phyloP scores from a whole-genome alignment of 148 eudicot species.

The Pouteria glomerata region DNA sequence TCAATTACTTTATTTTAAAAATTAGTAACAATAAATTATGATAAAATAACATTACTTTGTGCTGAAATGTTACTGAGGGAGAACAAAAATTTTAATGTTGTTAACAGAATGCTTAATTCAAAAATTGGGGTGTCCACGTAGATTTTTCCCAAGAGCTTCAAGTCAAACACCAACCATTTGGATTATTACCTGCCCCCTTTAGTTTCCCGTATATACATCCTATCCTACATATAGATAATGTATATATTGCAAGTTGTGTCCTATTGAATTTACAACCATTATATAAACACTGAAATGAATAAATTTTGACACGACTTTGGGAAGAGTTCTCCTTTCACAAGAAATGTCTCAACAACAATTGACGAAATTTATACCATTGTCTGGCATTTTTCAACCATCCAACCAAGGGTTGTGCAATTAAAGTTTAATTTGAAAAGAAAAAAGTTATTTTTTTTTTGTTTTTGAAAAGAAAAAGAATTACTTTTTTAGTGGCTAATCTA shows the following conservation, averaged over 20 bases:
- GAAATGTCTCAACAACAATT: not conserved
- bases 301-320: not conserved
- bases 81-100: not conserved
- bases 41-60: no score
- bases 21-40: no score
- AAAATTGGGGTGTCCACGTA: no score
- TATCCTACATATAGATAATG: no score
- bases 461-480: no score
- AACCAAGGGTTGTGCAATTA: not conserved
- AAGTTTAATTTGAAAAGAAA: no score
- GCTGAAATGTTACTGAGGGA: no score
- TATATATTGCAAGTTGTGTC: not conserved
- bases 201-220: no score
- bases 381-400: constrained; percentile 1
- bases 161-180: constrained; percentile 12
- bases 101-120: not conserved
- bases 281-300: not conserved
- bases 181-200: constrained; percentile 10
- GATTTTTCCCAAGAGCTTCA: not conserved
- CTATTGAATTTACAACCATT: not conserved
- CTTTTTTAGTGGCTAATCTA: no score
- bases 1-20: no score
- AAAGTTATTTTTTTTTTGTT: no score
- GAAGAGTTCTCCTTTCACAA: no score
- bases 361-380: not conserved